These are phyloP conservation scores for Groenewaldozyma sp. DNA, from an alignment of 1,139 yeast species.

Conservation along the genomic window DNA sequence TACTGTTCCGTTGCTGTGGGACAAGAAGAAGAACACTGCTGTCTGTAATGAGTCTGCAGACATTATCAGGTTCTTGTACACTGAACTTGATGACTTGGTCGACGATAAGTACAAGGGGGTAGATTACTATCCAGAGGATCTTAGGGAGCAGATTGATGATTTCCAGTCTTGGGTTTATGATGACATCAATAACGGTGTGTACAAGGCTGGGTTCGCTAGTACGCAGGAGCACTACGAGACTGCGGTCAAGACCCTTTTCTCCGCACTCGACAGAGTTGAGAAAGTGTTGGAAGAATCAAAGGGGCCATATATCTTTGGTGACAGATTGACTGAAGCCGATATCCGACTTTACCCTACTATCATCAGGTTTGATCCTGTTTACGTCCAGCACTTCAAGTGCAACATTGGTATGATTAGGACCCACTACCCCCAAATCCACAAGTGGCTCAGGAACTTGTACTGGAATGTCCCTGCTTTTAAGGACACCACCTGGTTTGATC, in stretches of 20 bases:
- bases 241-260: conserved; percentile 59
- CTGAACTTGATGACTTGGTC: conserved; percentile 50
- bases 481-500: conserved; percentile 77
- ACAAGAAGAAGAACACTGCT: conserved; percentile 66
- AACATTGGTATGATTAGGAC: conserved; percentile 73
- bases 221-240: conserved; percentile 73
- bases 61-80: conserved; percentile 72
- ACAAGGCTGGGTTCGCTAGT: conserved; percentile 86
- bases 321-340: conserved; percentile 79
- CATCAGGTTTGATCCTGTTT: conserved; percentile 81
- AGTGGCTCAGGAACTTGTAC: conserved; percentile 75
- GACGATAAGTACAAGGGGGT: conserved; percentile 41
- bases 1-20: conserved; percentile 94
- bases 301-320: conserved; percentile 52
- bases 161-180: conserved; percentile 80
- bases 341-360: conserved; percentile 76
- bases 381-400: conserved; percentile 92
- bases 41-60: conserved; percentile 89
- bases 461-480: conserved; percentile 75
- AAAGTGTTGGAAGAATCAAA: conserved; percentile 44
- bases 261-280: conserved; percentile 69
- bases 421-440: conserved; percentile 69
- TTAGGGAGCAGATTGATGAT: conserved; percentile 56
- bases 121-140: conserved; percentile 55
- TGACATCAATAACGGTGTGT: conserved; percentile 86